Conservation (phyloP, 2,329 filamentous ascomycete genomes). For the Aspergillus tanneri region DNA sequence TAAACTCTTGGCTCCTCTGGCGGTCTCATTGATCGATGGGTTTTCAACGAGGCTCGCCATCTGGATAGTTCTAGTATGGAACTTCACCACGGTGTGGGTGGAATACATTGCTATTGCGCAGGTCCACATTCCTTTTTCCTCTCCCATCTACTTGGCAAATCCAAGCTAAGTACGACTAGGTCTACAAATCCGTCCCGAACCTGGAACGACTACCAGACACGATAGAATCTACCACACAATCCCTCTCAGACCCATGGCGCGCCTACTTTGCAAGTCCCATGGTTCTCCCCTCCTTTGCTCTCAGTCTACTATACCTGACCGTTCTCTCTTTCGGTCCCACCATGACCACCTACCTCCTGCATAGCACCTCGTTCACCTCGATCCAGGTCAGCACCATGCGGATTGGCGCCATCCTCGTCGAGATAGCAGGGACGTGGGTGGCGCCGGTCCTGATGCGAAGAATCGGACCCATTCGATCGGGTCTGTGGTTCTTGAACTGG, state of each 20-base stretch:
- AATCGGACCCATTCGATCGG: conserved; percentile 62
- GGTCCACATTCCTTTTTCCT: no score
- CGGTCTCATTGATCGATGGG: conserved; percentile 50
- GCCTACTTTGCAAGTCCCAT: conserved; percentile 31
- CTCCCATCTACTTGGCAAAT: background rate
- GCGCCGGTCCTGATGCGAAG: conserved; percentile 51
- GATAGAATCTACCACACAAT: background rate
- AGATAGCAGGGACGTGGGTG: conserved; percentile 54
- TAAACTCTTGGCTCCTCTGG: conserved; percentile 55
- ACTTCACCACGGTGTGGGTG: conserved; percentile 39
- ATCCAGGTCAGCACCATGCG: conserved; percentile 50
- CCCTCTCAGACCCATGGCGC: conserved; percentile 21
- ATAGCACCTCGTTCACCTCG: conserved; percentile 50
- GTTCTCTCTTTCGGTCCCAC: conserved; percentile 56
- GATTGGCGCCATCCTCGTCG: conserved; percentile 51
- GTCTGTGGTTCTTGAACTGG: conserved; percentile 70
- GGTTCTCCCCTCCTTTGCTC: conserved; percentile 49
- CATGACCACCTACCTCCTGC: conserved; percentile 57
- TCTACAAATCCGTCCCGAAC: conserved; percentile 22
- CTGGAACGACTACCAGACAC: conserved; percentile 17
- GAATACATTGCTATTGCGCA: conserved; percentile 45
- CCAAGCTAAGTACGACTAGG: conserved; percentile 11
- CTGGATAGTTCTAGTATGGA: conserved; percentile 48
- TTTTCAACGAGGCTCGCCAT: conserved; percentile 48
- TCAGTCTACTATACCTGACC: conserved; percentile 55